Conservation (phyloP, 768 basidiomycete genomes). For the Tephrocybe sp. region DNA sequence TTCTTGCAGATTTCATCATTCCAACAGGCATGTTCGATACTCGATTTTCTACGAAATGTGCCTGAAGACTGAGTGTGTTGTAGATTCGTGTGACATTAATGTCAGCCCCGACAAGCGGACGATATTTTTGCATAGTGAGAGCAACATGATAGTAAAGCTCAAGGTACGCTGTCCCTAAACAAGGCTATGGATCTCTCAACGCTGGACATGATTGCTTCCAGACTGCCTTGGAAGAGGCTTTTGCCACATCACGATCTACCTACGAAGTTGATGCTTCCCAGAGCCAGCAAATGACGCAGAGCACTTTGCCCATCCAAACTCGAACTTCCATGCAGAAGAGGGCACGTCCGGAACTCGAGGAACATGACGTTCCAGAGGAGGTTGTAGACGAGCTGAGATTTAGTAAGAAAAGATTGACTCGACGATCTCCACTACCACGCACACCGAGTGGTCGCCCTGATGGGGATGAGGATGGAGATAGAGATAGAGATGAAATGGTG, state of each 20-base stretch:
- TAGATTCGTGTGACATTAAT: conserved; percentile 88
- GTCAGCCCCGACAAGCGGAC: conserved; percentile 98
- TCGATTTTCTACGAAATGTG: no score
- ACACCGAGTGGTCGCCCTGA: neutral
- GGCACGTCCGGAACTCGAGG: conserved; percentile 1
- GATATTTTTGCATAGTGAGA: conserved; percentile 87
- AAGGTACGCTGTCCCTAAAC: conserved; percentile 50
- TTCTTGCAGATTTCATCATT: conserved; percentile 80
- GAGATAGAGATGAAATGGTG: neutral
- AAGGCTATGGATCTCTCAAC: neutral
- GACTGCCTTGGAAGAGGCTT: conserved; percentile 66
- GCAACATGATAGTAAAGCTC: conserved; percentile 71
- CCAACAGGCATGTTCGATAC: no score
- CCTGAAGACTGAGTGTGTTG: no score
- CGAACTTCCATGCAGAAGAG: conserved; percentile 7
- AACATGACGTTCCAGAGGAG: neutral
- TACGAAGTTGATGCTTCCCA: conserved; percentile 49
- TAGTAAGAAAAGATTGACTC: conserved; percentile 4
- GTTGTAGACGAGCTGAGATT: neutral
- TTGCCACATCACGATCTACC: conserved; percentile 71
- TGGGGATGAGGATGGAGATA: neutral
- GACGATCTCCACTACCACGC: neutral
- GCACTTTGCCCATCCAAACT: conserved; percentile 15
- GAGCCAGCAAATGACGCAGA: conserved; percentile 20
- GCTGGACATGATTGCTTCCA: conserved; percentile 24